Evolutionary conservation across 495 filamentous ascomycete species (phyloP).

Genomic region (Penicillium steckii): DNA sequence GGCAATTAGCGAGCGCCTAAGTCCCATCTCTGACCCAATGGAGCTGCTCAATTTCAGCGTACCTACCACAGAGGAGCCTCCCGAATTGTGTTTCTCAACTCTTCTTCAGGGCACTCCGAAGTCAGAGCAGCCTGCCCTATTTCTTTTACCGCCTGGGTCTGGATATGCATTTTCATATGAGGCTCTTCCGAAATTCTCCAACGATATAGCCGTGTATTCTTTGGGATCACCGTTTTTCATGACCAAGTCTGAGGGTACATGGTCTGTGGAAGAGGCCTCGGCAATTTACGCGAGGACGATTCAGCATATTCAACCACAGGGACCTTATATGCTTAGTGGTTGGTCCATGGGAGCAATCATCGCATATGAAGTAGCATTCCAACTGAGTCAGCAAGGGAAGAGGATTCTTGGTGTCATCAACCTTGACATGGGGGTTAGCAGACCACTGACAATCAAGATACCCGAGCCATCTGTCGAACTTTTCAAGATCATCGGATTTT

Average conservation of each 20-base stretch:
- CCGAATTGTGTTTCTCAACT: slow-evolving; percentile 6
- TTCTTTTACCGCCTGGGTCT: slow-evolving; percentile 12
- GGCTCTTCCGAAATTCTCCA: slow-evolving; percentile 10
- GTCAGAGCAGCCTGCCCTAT: slow-evolving; percentile 10
- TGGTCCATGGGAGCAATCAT: slow-evolving; percentile 16
- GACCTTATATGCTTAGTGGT: slow-evolving; percentile 14
- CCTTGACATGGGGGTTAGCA: slow-evolving; percentile 7
- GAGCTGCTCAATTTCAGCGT: slow-evolving; percentile 5
- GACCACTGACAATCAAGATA: neutral
- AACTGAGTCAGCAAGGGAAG: slow-evolving; percentile 10
- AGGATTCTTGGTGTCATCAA: slow-evolving; percentile 11
- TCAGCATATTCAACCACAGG: slow-evolving; percentile 4
- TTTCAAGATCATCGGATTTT: slow-evolving; percentile 22
- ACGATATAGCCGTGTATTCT: slow-evolving; percentile 11
- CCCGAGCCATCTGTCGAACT: slow-evolving; percentile 9
- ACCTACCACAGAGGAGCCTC: slow-evolving; percentile 1
- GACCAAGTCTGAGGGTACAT: slow-evolving; percentile 11
- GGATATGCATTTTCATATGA: slow-evolving; percentile 14
- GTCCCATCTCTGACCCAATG: slow-evolving; percentile 3
- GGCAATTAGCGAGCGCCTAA: slow-evolving; percentile 5
- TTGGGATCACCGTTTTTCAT: slow-evolving; percentile 17
- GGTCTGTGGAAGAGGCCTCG: slow-evolving; percentile 14
- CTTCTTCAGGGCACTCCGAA: slow-evolving; percentile 13
- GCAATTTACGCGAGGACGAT: slow-evolving; percentile 12
- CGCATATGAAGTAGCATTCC: slow-evolving; percentile 14